phyloP scores from a whole-genome alignment of 108 stramenopile genomes.

The Conticribra weissflogii region DNA sequence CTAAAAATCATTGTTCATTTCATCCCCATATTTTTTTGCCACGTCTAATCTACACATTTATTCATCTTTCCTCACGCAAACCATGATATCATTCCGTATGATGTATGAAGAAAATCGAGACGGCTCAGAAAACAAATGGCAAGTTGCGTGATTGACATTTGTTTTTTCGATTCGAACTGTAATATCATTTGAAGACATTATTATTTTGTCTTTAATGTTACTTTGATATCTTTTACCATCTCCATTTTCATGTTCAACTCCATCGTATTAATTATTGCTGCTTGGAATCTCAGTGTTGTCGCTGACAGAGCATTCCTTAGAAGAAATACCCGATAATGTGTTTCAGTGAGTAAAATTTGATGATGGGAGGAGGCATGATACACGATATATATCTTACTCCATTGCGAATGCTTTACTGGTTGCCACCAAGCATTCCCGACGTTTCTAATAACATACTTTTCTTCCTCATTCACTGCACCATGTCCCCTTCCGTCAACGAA shows the following conservation, averaged over 20 bases:
- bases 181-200: not conserved
- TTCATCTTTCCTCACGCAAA: too few relatives aligned
- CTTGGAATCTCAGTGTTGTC: constrained; percentile 74
- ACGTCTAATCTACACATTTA: too few relatives aligned
- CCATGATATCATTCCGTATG: too few relatives aligned
- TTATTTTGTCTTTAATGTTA: not conserved
- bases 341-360: constrained; percentile 60
- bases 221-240: not conserved
- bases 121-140: constrained; percentile 44
- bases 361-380: not conserved
- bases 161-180: not conserved
- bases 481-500: constrained; percentile 18
- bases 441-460: not conserved
- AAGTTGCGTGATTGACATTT: too few relatives aligned
- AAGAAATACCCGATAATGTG: constrained; percentile 64
- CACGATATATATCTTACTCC: too few relatives aligned
- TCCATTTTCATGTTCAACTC: constrained; percentile 8
- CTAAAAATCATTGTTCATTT: too few relatives aligned
- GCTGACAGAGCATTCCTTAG: constrained; percentile 76
- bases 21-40: too few relatives aligned
- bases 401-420: too few relatives aligned
- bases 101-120: constrained; percentile 47
- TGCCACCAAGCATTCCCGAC: too few relatives aligned
- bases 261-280: not conserved
- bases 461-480: not conserved